Conservation (phyloP, 805 yeast genomes). For the Candida succiphila region DNA sequence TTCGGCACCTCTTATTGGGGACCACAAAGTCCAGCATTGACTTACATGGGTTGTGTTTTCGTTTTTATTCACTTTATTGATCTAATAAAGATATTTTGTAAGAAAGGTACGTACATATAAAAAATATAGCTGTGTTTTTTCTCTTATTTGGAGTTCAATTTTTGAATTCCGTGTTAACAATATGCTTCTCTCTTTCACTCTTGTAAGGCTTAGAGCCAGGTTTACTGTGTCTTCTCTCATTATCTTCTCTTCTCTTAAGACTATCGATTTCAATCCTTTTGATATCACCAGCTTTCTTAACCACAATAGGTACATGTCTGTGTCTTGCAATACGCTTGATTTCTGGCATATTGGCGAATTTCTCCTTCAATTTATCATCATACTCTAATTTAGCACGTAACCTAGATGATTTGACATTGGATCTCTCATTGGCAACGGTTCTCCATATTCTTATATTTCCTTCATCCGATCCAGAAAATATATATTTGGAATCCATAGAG, state of each 20-base stretch:
- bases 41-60: no score
- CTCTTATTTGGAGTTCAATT: constrained; percentile 23
- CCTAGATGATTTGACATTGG: constrained; percentile 70
- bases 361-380: constrained; percentile 82
- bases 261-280: constrained; percentile 66
- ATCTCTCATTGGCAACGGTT: constrained; percentile 73
- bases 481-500: constrained; percentile 83
- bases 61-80: no score
- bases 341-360: constrained; percentile 95
- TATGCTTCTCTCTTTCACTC: constrained; percentile 79
- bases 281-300: constrained; percentile 84
- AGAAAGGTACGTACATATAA: no score
- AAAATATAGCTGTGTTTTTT: constrained; percentile 7
- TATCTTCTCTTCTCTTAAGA: constrained; percentile 71
- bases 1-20: constrained; percentile 2
- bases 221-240: constrained; percentile 71
- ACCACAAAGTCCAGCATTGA: constrained; percentile 6
- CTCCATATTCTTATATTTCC: constrained; percentile 95
- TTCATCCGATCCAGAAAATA: constrained; percentile 89
- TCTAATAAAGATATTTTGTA: no score
- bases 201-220: constrained; percentile 45
- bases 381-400: constrained; percentile 81
- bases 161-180: constrained; percentile 70
- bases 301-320: constrained; percentile 80
- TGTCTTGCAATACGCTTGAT: constrained; percentile 82